Conservation (phyloP, 805 yeast genomes). For the Saccharomycopsis amapae region DNA sequence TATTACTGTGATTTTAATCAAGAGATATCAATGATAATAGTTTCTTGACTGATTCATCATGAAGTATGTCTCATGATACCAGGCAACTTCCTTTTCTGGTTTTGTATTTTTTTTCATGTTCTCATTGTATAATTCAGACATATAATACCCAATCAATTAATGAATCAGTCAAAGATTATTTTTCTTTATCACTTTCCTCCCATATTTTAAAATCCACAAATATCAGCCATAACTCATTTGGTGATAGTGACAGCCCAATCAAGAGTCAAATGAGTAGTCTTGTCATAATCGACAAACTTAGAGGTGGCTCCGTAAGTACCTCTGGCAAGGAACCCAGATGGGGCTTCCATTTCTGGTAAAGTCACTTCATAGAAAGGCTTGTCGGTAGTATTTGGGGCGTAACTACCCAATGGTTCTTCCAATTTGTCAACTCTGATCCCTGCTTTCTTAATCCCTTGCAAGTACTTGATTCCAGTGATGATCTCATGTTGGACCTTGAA, state of each 20-base stretch:
- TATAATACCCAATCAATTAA: no score
- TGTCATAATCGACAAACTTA: constrained; percentile 83
- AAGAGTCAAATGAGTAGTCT: constrained; percentile 58
- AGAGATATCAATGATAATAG: no score
- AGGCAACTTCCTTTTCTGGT: no score
- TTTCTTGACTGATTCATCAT: no score
- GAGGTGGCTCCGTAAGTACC: constrained; percentile 78
- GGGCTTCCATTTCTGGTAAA: constrained; percentile 74
- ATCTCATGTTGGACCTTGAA: constrained; percentile 87
- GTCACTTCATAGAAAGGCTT: constrained; percentile 69
- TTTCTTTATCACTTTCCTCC: no score
- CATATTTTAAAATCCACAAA: no score
- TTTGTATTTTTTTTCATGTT: no score
- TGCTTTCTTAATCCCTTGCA: constrained; percentile 77
- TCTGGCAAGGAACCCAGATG: constrained; percentile 82
- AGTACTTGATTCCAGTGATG: constrained; percentile 81
- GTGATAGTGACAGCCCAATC: constrained; percentile 85
- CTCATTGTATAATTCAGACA: no score
- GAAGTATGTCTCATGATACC: no score
- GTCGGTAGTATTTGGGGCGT: constrained; percentile 78
- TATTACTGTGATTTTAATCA: no score
- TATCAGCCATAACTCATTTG: constrained; percentile 32
- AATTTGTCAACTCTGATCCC: constrained; percentile 82
- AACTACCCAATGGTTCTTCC: constrained; percentile 86
- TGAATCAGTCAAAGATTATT: no score